Evolutionary conservation across 441 rosid genomes (phyloP).

Genomic region (Adansonia grandidieri): DNA sequence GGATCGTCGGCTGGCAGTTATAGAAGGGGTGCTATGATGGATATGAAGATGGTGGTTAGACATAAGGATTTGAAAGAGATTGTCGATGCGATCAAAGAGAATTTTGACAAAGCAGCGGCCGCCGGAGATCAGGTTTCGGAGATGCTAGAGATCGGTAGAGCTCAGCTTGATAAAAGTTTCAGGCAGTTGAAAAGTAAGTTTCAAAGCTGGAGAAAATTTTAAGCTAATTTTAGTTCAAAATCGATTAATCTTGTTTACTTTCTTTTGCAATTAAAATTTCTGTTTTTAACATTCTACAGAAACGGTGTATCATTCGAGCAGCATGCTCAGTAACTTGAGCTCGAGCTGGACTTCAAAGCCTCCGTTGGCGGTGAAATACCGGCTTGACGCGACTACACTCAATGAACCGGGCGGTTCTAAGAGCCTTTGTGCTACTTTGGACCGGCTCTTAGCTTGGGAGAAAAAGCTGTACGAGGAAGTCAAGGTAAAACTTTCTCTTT

Average conservation of each 20-base stretch:
- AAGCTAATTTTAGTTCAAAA: neutral
- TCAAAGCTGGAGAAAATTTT: neutral
- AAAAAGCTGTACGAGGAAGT: conserved; percentile 88
- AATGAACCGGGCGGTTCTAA: conserved; percentile 59
- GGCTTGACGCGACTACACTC: conserved; percentile 62
- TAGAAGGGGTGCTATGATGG: conserved; percentile 51
- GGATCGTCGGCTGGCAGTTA: conserved; percentile 61
- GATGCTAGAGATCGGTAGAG: conserved; percentile 78
- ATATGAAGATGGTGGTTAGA: conserved; percentile 82
- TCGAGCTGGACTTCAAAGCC: conserved; percentile 95
- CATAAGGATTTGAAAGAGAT: conserved; percentile 92
- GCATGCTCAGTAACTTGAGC: conserved; percentile 82
- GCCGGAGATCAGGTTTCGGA: conserved; percentile 81
- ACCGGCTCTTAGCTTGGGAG: conserved; percentile 95
- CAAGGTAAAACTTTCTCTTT: conserved; percentile 51
- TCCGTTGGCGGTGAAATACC: conserved; percentile 85
- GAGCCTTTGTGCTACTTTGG: conserved; percentile 85
- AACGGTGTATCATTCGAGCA: conserved; percentile 91
- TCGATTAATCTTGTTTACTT: neutral
- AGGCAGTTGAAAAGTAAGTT: conserved; percentile 77
- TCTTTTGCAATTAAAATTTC: neutral
- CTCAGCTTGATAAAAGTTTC: conserved; percentile 92
- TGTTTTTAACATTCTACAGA: conserved; percentile 44
- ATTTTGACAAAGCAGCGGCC: conserved; percentile 77
- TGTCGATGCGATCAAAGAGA: conserved; percentile 73